Evolutionary conservation across 2,329 filamentous ascomycete species (phyloP).

Genomic region (Phyllosticta citriasiana): DNA sequence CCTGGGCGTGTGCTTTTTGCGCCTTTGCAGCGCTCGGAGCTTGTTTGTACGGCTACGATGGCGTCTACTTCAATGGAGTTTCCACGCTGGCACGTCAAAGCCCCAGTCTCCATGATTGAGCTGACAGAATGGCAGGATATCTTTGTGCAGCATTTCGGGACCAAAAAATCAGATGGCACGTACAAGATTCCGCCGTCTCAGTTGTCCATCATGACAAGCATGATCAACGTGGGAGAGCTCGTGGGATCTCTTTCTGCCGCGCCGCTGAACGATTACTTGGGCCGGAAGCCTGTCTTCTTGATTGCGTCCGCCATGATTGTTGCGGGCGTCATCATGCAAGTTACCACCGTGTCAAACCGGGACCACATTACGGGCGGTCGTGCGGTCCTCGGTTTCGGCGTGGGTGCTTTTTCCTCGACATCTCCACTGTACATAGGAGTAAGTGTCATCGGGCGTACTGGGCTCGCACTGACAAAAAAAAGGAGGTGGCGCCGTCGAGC

Average conservation of each 20-base stretch:
- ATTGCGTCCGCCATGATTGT: slow-evolving; percentile 20
- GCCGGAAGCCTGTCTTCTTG: slow-evolving; percentile 25
- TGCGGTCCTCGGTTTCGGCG: slow-evolving; percentile 22
- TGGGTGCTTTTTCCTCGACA: slow-evolving; percentile 31
- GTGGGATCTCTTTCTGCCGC: slow-evolving; percentile 27
- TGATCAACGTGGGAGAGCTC: slow-evolving; percentile 33
- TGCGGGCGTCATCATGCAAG: slow-evolving; percentile 12
- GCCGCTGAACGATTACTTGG: slow-evolving; percentile 28
- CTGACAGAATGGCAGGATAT: slow-evolving; percentile 15
- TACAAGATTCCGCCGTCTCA: slow-evolving; percentile 20
- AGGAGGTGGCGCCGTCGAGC: slow-evolving; percentile 23
- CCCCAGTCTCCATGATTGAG: not conserved
- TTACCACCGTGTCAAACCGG: slow-evolving; percentile 4
- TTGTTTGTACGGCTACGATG: slow-evolving; percentile 28
- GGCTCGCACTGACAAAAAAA: not conserved
- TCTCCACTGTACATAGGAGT: slow-evolving; percentile 30
- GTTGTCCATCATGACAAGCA: slow-evolving; percentile 27
- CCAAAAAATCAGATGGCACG: slow-evolving; percentile 17
- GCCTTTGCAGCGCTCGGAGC: slow-evolving; percentile 29
- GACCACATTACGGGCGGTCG: slow-evolving; percentile 8
- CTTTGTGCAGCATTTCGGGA: slow-evolving; percentile 27
- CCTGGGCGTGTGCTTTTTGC: slow-evolving; percentile 26
- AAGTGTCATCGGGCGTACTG: not conserved
- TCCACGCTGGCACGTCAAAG: not conserved
- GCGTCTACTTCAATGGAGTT: slow-evolving; percentile 29